Percentiles rank a stretch among this genome's conserved stretches.
Conservation (phyloP, 2,329 filamentous ascomycete species). For the Dactylellina cionopaga region DNA sequence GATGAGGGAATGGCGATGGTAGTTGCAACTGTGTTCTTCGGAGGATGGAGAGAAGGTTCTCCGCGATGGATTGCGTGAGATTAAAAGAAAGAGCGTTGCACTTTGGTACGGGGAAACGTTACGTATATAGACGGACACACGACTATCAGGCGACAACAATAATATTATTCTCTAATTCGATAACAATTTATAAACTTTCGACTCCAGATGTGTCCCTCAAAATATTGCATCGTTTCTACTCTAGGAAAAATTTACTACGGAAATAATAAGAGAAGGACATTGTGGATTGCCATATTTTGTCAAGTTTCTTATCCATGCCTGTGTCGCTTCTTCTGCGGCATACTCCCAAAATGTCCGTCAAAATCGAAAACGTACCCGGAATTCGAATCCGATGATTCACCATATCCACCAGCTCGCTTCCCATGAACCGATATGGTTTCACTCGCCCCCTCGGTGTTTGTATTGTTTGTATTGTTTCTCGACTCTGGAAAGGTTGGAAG, state of each 20-base stretch:
- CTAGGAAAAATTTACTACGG: not conserved
- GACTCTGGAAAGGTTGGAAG: slow-evolving; percentile 60
- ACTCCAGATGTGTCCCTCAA: not conserved
- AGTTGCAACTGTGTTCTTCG: slow-evolving; percentile 26
- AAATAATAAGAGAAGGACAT: not conserved
- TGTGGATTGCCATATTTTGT: too few relatives aligned
- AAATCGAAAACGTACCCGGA: slow-evolving; percentile 50
- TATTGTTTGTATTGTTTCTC: slow-evolving; percentile 55
- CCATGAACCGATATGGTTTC: slow-evolving; percentile 48
- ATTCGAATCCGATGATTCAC: slow-evolving; percentile 14
- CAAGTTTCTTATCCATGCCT: slow-evolving; percentile 24
- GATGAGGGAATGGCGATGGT: not conserved
- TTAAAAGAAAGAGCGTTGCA: not conserved
- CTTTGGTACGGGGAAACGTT: slow-evolving; percentile 2
- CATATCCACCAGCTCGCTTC: slow-evolving; percentile 34
- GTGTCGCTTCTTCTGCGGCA: slow-evolving; percentile 51
- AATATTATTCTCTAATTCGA: not conserved
- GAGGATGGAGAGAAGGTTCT: not conserved
- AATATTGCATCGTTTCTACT: not conserved
- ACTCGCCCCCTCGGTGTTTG: slow-evolving; percentile 13
- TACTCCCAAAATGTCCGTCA: slow-evolving; percentile 47
- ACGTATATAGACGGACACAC: too few relatives aligned
- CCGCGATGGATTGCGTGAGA: not conserved
- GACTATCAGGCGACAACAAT: too few relatives aligned
- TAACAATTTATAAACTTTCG: not conserved